Evolutionary conservation across 2,329 filamentous ascomycete species (phyloP).

Genomic region (Aureobasidium namibiae): DNA sequence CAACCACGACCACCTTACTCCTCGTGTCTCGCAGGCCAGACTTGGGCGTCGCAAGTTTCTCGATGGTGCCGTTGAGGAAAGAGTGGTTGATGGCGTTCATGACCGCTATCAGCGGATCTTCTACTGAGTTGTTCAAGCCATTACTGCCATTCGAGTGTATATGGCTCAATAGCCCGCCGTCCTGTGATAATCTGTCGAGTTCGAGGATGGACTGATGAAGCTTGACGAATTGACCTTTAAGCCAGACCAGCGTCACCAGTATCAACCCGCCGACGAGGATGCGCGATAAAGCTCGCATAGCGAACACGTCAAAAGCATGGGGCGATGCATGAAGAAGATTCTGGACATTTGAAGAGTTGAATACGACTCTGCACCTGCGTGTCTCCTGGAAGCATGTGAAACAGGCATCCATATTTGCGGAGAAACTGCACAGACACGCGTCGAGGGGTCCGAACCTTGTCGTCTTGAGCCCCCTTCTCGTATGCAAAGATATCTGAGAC

Average conservation of each 20-base stretch:
- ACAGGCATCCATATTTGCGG: neutral
- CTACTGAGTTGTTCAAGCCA: neutral
- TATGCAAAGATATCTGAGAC: too few relatives aligned
- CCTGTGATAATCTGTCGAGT: neutral
- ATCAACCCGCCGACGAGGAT: neutral
- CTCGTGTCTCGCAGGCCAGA: conserved; percentile 1
- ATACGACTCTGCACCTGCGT: neutral
- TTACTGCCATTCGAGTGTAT: neutral
- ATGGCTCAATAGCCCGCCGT: neutral
- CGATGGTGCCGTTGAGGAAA: neutral
- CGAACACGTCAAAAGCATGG: neutral
- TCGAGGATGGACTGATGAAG: neutral
- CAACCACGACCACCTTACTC: conserved; percentile 29
- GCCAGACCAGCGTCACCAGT: conserved; percentile 2
- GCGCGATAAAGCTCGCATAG: conserved; percentile 1
- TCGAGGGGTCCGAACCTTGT: neutral
- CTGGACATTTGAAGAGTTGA: neutral
- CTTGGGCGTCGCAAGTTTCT: neutral
- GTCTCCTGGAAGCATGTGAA: neutral
- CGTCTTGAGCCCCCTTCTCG: neutral
- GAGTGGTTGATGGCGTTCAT: conserved; percentile 1
- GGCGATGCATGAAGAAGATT: neutral
- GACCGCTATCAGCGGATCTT: neutral
- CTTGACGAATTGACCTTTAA: neutral
- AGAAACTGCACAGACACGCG: neutral